Conservation (phyloP, 2,329 filamentous ascomycete species). For the Corniculantispora saksenae region DNA sequence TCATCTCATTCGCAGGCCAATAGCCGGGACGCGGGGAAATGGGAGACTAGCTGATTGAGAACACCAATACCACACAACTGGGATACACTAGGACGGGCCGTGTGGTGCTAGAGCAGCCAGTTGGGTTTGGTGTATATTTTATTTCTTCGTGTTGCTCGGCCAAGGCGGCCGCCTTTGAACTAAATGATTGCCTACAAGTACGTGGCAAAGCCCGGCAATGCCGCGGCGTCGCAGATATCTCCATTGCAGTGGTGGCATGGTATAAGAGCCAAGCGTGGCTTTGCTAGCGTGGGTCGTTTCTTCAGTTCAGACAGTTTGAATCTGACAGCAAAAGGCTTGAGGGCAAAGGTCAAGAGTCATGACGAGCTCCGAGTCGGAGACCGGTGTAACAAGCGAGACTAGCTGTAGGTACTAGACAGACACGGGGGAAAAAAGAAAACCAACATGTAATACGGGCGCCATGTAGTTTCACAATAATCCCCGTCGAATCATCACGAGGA, state of each 20-base stretch:
- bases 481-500: constrained; percentile 14
- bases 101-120: not conserved
- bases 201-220: not conserved
- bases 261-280: not conserved
- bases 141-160: not conserved
- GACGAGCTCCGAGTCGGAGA: not conserved
- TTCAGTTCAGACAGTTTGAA: too few relatives aligned
- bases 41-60: not conserved
- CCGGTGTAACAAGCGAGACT: not conserved
- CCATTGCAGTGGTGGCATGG: not conserved
- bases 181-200: too few relatives aligned
- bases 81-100: not conserved
- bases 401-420: not conserved
- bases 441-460: not conserved
- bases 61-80: not conserved
- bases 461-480: constrained; percentile 3
- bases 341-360: not conserved
- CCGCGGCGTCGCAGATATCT: not conserved
- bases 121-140: not conserved
- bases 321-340: too few relatives aligned
- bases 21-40: not conserved
- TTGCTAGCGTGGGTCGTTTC: not conserved
- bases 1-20: not conserved
- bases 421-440: not conserved
- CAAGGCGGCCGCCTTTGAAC: not conserved